These are phyloP conservation scores for Lineolata rhizophorae DNA, from an alignment of 495 filamentous ascomycete species.

Conservation along the genomic window DNA sequence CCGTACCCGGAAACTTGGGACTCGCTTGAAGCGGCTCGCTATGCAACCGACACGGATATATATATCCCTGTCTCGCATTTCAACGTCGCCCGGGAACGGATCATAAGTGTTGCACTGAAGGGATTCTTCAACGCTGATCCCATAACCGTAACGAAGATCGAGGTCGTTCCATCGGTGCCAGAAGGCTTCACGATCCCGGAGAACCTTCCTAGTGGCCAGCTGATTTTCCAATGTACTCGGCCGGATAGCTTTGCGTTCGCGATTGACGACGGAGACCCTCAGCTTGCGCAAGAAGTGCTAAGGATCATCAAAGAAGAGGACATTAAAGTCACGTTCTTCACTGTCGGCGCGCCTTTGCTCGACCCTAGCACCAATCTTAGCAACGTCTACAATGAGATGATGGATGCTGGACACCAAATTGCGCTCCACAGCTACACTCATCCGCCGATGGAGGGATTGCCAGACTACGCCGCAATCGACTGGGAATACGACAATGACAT, in stretches of 20 bases:
- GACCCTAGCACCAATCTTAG: conserved; percentile 21
- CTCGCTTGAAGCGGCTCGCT: conserved; percentile 44
- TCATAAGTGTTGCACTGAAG: conserved; percentile 43
- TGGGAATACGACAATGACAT: conserved; percentile 47
- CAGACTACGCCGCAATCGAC: conserved; percentile 36
- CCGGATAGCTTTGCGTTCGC: conserved; percentile 63
- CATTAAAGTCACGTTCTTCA: conserved; percentile 61
- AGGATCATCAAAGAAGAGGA: conserved; percentile 35
- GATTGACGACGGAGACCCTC: conserved; percentile 55
- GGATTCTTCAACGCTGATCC: conserved; percentile 38
- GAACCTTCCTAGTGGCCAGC: conserved; percentile 38
- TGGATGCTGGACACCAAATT: conserved; percentile 40
- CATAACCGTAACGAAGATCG: conserved; percentile 35
- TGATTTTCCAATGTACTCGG: conserved; percentile 43
- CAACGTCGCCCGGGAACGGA: conserved; percentile 32
- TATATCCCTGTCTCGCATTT: conserved; percentile 63
- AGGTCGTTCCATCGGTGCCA: conserved; percentile 37
- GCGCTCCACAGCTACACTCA: conserved; percentile 56
- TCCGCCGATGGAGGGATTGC: conserved; percentile 47
- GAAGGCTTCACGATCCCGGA: conserved; percentile 26
- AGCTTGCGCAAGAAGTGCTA: conserved; percentile 39
- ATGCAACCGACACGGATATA: conserved; percentile 35
- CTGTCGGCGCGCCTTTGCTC: conserved; percentile 41
- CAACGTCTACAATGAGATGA: conserved; percentile 13
- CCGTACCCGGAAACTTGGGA: conserved; percentile 60